These are phyloP conservation scores for Suillus brevipes DNA, from an alignment of 768 basidiomycete genomes.

Conservation along the genomic window DNA sequence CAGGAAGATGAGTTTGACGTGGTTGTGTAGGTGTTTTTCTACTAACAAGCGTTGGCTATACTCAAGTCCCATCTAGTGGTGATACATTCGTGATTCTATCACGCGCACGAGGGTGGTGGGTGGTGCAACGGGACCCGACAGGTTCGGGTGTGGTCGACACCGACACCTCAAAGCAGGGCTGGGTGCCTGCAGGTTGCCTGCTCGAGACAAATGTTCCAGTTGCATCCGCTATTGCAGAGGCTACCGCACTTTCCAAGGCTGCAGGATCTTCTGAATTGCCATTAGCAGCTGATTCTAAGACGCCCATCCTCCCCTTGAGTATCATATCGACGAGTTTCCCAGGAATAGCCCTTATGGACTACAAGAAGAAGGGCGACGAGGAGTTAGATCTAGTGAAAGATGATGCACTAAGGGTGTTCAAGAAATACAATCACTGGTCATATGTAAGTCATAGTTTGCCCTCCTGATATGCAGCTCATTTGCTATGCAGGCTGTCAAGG, in stretches of 20 bases:
- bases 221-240: slow-evolving; percentile 82
- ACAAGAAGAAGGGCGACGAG: slow-evolving; percentile 89
- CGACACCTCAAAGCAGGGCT: slow-evolving; percentile 83
- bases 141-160: slow-evolving; percentile 78
- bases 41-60: neutral
- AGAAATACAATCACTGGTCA: slow-evolving; percentile 98
- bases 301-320: slow-evolving; percentile 84
- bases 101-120: slow-evolving; percentile 98
- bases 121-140: slow-evolving; percentile 91
- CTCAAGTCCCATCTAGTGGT: slow-evolving; percentile 50
- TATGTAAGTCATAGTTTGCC: slow-evolving; percentile 53
- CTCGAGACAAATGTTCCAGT: slow-evolving; percentile 93
- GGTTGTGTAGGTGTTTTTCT: slow-evolving; percentile 67
- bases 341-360: slow-evolving; percentile 95
- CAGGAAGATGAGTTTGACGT: slow-evolving; percentile 99
- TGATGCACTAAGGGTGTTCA: slow-evolving; percentile 88
- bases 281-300: slow-evolving; percentile 42
- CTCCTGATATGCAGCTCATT: slow-evolving; percentile 12
- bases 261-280: slow-evolving; percentile 44
- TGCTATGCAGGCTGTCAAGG: slow-evolving; percentile 77
- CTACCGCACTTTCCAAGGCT: slow-evolving; percentile 60
- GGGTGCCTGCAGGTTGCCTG: slow-evolving; percentile 97
- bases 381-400: slow-evolving; percentile 90
- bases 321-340: slow-evolving; percentile 99
- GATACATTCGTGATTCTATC: slow-evolving; percentile 93